Evolutionary conservation across 148 eudicot genomes (phyloP), one percentile per base, ranked within the genome.

Genomic region (Mesembryanthemum crystallinum): DNA sequence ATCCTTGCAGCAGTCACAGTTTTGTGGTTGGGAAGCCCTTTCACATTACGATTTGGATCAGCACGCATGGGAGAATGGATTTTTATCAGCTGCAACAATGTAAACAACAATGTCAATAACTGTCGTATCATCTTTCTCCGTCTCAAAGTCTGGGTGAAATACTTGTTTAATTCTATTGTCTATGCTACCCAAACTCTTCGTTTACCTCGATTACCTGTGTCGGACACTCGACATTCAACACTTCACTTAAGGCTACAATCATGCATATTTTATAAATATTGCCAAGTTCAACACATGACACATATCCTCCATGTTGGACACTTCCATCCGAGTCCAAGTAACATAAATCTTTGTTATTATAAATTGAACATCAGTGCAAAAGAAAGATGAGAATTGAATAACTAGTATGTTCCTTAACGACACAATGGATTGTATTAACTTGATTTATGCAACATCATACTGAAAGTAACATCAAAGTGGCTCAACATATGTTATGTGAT

Each of bases 11-110:
- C 97, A 80, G 83, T 63, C 37, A 95, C 60, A 39, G 82, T 83
- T 52, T 76, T 71, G 49, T 45, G 89, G 82, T 87, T 87, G 47
- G 99, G 97, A 76, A 90, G 86, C 90, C 90, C 83, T 88, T 89
- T 95, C 69, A 95, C 87, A 33, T 77, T 80, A 79, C 99, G 99
- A 69, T 90, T 83, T 73, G 91, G 99, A 80, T 92, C 90, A 71
- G 94, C 79, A 49, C 97, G 96, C 97, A 92, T 86, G 33, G 99
- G 99, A 82, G 99, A 95, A 82, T 89, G 97, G 79, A 95, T 95
- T 84, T 86, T 95, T 64, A 95, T 87, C 79, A 92, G 92, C 99
- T 95, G 70, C 67, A 76, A 65, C 39, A 20, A 54, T 20, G 67
- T 43, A 64, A 52, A 32, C 59, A 75, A 69, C 63, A 68, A 71